A percentile compares a stretch with the other conserved stretches of the same genome.
Evolutionary conservation across 345 rosid genomes (phyloP).

Genomic region (Salix purpurea): DNA sequence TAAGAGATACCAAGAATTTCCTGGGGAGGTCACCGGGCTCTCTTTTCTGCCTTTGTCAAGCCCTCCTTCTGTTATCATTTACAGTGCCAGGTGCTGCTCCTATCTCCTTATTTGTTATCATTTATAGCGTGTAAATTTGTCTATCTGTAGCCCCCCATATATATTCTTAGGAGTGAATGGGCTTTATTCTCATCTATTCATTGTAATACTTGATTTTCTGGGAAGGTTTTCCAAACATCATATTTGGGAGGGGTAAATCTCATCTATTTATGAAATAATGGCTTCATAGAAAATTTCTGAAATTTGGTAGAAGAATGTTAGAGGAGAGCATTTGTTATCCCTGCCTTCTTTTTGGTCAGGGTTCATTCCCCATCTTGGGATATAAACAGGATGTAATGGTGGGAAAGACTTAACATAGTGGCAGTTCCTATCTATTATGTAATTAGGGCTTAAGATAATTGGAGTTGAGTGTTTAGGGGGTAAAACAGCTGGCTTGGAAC

Average conservation of each 20-base stretch:
- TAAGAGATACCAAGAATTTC: constrained; percentile 82
- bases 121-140: neutral
- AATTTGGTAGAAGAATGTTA: neutral
- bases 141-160: neutral
- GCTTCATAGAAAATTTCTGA: neutral
- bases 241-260: neutral
- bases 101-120: neutral
- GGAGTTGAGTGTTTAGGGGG: neutral
- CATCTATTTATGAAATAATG: neutral
- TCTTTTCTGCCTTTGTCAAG: constrained; percentile 60
- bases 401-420: neutral
- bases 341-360: neutral
- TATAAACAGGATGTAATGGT: neutral
- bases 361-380: neutral
- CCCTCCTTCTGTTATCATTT: constrained; percentile 58
- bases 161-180: neutral
- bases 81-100: constrained; percentile 72
- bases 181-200: neutral
- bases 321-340: neutral
- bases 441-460: neutral
- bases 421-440: neutral
- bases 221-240: neutral
- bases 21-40: constrained; percentile 90
- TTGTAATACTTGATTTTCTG: neutral
- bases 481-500: neutral